Evolutionary conservation across 768 basidiomycete genomes (phyloP), one percentile per base, ranked within the genome.

Genomic region (Phanerochaete sordida): DNA sequence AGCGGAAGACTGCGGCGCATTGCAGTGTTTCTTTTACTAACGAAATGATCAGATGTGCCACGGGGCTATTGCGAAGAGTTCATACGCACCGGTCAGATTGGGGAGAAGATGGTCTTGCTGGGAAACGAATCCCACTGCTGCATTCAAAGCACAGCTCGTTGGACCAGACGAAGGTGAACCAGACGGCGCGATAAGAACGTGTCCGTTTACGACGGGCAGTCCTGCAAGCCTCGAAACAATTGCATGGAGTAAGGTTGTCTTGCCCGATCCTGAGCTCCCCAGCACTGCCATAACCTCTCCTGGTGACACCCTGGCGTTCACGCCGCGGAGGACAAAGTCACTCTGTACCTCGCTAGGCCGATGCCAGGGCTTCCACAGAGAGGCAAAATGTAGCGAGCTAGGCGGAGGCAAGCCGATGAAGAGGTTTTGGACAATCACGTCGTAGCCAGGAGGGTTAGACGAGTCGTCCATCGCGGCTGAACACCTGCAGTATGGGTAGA

Each of bases 101-200:
- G 75, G 74, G 11, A 77, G 66, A 33, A 78, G 57, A 55, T 65
- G 74, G 62, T 78, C 77, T 53, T 70, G 64, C 61, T 78, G 77
- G 33, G 74, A 61, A 0, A 78, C 77, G 58, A 76, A 77, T 1
- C 76, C 77, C 31, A 77, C 71, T 16, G 24, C 31, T 3, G 24
- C 50, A 24, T 11, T 37, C 26, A 23, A 4, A n/a, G 24, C 24
- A 8, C 31, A 9, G 26, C 9, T 52, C 12, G 24, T 45, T 21
- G 12, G 45, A n/a, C 44, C 19, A 5, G 44, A 19, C 44, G 23
- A 19, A 7, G 23, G 19, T n/a, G 44, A 13, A 6, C 23, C 44
- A 5, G 47, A 24, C 23, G 47, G 6, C 6, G 19, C 24, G 24
- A 48, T 28, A 26, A 28, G 19, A 7, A 58, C 35, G 2, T 30